Percentiles rank a stretch among this genome's conserved stretches.
Conservation (phyloP, 495 filamentous ascomycete genomes). For the Hyphodiscus hymeniophilus region DNA sequence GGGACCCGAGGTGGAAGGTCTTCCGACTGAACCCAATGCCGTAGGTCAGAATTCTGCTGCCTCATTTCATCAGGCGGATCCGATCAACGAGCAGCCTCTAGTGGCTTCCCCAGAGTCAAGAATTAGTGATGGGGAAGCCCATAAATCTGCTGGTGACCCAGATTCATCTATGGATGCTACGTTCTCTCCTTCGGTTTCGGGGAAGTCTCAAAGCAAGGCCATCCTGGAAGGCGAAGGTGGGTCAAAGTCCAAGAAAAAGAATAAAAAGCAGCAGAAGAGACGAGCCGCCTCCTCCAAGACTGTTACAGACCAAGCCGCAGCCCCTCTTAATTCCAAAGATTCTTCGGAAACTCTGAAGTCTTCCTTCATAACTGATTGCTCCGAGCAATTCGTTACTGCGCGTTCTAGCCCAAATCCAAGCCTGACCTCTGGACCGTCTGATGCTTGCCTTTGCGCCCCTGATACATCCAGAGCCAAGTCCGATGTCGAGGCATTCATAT, state of each 20-base stretch:
- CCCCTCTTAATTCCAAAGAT: background rate
- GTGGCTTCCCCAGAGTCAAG: too few species aligned
- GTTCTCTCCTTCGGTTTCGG: too few species aligned
- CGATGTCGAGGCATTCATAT: background rate
- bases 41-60: too few species aligned
- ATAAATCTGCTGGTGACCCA: too few species aligned
- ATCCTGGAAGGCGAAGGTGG: background rate
- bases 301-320: background rate
- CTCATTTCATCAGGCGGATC: too few species aligned
- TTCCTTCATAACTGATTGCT: background rate
- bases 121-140: too few species aligned
- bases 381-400: constrained; percentile 1
- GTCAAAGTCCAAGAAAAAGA: background rate
- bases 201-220: too few species aligned
- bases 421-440: background rate
- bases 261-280: background rate
- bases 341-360: background rate
- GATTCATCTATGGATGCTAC: too few species aligned
- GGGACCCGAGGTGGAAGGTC: too few species aligned
- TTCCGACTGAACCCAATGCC: too few species aligned
- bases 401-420: constrained; percentile 3
- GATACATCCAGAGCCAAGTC: background rate
- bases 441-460: background rate
- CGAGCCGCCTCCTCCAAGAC: background rate
- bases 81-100: too few species aligned